phyloP scores from a whole-genome alignment of 305 asterid species.

The Salvia sclarea region DNA sequence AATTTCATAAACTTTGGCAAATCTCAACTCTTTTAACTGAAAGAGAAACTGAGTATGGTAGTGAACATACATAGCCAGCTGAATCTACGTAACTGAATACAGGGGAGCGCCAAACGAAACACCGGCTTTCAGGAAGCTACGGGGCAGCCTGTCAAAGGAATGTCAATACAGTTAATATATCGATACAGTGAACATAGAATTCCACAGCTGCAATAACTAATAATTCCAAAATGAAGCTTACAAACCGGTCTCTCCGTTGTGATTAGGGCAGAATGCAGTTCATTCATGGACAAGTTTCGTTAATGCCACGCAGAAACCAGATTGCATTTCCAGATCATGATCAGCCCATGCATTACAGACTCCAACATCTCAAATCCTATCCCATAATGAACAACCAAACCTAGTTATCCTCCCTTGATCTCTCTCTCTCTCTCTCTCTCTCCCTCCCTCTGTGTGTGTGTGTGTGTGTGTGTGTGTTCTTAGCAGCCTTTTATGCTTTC shows the following conservation, averaged over 20 bases:
- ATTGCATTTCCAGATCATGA: neutral
- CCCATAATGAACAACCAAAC: neutral
- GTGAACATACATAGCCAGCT: no score
- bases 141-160: neutral
- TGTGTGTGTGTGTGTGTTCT: no score
- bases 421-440: no score
- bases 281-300: neutral
- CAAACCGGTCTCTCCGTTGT: neutral
- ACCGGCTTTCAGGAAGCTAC: neutral
- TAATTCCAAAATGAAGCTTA: neutral
- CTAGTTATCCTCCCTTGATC: no score
- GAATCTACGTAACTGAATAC: neutral
- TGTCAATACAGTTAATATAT: neutral
- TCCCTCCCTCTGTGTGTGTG: no score
- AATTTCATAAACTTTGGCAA: neutral
- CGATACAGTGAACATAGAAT: neutral
- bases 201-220: neutral
- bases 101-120: neutral
- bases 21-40: no score
- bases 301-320: neutral
- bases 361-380: slow-evolving; percentile 9
- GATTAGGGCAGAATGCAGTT: neutral
- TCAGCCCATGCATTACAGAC: neutral
- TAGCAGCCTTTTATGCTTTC: no score
- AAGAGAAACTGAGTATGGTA: neutral